A percentile compares a stretch with the other conserved stretches of the same genome.
Conservation (phyloP, 108 stramenopile genomes). For the Stephanodiscus minutulus region DNA sequence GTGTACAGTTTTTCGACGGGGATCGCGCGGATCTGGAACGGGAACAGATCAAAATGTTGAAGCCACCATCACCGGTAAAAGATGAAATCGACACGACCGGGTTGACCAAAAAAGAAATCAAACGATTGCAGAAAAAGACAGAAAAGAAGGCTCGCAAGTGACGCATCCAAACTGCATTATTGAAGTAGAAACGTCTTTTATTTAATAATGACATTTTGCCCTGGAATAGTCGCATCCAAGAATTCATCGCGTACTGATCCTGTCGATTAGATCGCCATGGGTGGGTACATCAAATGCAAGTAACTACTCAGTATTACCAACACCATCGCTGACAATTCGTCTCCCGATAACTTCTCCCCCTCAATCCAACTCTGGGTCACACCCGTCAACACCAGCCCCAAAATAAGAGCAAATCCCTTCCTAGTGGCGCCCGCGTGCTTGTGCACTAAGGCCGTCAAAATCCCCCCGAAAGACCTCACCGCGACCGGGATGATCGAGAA, state of each 20-base stretch:
- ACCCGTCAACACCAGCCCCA: slow-evolving; percentile 60
- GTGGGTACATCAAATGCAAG: slow-evolving; percentile 56
- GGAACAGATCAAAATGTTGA: slow-evolving; percentile 60
- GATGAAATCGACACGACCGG: slow-evolving; percentile 63
- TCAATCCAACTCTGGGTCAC: slow-evolving; percentile 57
- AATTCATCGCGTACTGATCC: no score
- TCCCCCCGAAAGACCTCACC: slow-evolving; percentile 73
- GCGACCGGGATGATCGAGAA: slow-evolving; percentile 54
- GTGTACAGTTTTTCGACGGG: slow-evolving; percentile 85
- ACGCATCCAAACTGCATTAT: not conserved
- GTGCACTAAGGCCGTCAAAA: slow-evolving; percentile 79
- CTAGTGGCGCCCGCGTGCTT: slow-evolving; percentile 76
- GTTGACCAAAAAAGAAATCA: slow-evolving; percentile 81
- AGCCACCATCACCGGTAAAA: slow-evolving; percentile 44
- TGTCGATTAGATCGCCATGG: slow-evolving; percentile 18
- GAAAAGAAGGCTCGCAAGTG: slow-evolving; percentile 57
- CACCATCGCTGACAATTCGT: slow-evolving; percentile 57
- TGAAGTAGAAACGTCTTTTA: not conserved
- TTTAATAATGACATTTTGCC: not conserved
- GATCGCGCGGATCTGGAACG: slow-evolving; percentile 69
- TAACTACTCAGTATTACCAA: slow-evolving; percentile 62
- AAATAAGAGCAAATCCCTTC: slow-evolving; percentile 75
- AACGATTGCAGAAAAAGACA: slow-evolving; percentile 74
- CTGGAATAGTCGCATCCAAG: not conserved
- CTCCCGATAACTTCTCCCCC: slow-evolving; percentile 46